These are phyloP conservation scores for Ulmus americana DNA, from an alignment of 331 rosid species.

Conservation along the genomic window DNA sequence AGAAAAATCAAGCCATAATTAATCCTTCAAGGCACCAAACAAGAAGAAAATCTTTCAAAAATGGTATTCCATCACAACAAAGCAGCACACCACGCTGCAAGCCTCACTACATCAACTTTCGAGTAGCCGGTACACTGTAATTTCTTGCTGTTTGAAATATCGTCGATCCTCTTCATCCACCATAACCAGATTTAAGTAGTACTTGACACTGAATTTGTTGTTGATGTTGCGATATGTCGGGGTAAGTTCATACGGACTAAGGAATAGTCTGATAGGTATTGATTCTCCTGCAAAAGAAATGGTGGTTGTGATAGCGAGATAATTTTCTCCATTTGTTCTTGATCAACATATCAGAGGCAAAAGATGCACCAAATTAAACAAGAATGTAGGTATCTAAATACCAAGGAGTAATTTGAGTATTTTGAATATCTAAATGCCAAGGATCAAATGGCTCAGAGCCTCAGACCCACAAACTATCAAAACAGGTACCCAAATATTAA, in stretches of 20 bases:
- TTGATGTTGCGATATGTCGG: constrained; percentile 70
- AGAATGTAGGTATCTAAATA: too few relatives aligned
- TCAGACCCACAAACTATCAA: too few relatives aligned
- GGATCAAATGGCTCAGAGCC: too few relatives aligned
- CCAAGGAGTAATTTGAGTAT: too few relatives aligned
- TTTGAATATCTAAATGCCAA: too few relatives aligned
- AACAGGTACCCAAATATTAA: too few relatives aligned
- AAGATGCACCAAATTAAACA: too few relatives aligned
- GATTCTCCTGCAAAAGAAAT: constrained; percentile 56
- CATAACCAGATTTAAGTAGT: constrained; percentile 69
- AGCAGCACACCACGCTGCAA: too few relatives aligned
- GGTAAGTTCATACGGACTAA: constrained; percentile 62
- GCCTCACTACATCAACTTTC: constrained; percentile 25
- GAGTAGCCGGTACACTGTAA: constrained; percentile 55
- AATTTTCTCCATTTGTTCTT: background rate
- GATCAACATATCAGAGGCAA: background rate
- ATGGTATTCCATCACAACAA: too few relatives aligned
- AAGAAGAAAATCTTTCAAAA: background rate
- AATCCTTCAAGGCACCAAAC: background rate
- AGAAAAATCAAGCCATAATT: background rate
- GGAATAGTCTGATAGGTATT: constrained; percentile 68
- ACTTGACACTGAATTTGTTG: constrained; percentile 79
- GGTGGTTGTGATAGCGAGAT: background rate
- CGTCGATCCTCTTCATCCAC: constrained; percentile 82
- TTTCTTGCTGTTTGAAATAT: constrained; percentile 70